Evolutionary conservation across 495 filamentous ascomycete species (phyloP), one percentile per base, ranked within the genome.

Genomic region (Rostrohypoxylon terebratum): DNA sequence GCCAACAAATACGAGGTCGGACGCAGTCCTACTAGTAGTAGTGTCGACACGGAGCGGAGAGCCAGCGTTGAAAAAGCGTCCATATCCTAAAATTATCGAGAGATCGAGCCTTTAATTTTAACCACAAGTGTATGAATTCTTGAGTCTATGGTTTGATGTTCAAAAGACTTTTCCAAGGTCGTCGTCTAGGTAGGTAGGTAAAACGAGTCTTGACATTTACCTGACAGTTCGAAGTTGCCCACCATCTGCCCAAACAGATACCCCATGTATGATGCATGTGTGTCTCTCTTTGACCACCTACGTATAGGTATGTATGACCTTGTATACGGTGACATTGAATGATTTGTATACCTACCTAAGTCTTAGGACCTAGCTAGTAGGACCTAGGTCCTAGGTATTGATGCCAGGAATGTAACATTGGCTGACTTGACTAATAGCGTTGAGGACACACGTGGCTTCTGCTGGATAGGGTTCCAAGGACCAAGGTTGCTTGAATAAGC

Each of bases 1-100:
- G 65, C 61, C 48, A 33, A 25, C 25, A 54, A 73, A 73, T 73
- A 73, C 71, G 71, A 73, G 71, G 51, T 68, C 31, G 54, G 33
- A 61, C 48, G 65, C 64, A 44, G 38, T 33, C 59, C 53, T 33
- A 62, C 38, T 20, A 33, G n/a, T n/a, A n/a, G n/a, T n/a, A n/a
- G n/a, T n/a, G n/a, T n/a, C n/a, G 20, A 47, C 16, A 25, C 53
- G 18, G 20, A n/a, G 42, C 20, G 34, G 44, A 53, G 25, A 63
- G 7, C 36, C 16, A 50, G 42, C 16, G 45, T 31, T 9, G 64
- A 53, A 8, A n/a, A 58, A 11, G 25, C 9, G 6, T 18, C 45
- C 7, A 14, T 14, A 23, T 20, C 7, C 23, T 58, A 5, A n/a
- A 31, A 54, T 44, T 6, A 3, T 14, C 16, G 31, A 34, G 42